phyloP scores from a whole-genome alignment of 345 rosid species.

The Eucalyptus regnans region DNA sequence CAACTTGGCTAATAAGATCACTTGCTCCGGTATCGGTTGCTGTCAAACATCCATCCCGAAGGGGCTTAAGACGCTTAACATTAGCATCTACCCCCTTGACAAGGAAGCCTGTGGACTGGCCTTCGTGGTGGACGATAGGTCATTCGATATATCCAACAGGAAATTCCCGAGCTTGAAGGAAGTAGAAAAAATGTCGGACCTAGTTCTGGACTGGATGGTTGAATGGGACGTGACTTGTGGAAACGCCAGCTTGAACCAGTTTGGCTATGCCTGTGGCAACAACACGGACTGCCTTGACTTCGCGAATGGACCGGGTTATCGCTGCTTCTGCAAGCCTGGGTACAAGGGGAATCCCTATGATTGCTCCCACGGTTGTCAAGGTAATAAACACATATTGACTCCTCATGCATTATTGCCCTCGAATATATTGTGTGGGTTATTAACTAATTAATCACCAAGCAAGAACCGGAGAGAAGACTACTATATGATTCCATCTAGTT shows the following conservation, averaged over 20 bases:
- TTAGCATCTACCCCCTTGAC: rapidly evolving
- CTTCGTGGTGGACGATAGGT: not conserved
- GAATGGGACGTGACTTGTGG: rapidly evolving
- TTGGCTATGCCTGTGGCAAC: not conserved
- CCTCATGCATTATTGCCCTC: not conserved
- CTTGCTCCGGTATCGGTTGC: not conserved
- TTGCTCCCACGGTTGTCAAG: not conserved
- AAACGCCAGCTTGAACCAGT: rapidly evolving
- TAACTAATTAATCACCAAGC: not conserved
- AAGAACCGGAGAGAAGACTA: not conserved
- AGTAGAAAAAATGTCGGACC: rapidly evolving
- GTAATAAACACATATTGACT: not conserved
- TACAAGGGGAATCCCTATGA: not conserved
- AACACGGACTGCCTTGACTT: not conserved
- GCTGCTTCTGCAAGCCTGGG: not conserved
- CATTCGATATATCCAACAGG: not conserved
- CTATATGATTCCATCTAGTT: not conserved
- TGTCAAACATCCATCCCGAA: not conserved
- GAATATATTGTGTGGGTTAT: too few relatives aligned
- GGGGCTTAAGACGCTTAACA: rapidly evolving
- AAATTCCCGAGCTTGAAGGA: rapidly evolving
- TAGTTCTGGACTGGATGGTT: not conserved
- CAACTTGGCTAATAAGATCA: rapidly evolving
- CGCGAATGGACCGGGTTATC: not conserved
- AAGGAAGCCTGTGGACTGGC: rapidly evolving